These are phyloP conservation scores for Malus hybrid DNA, from an alignment of 331 rosid species.

Conservation along the genomic window DNA sequence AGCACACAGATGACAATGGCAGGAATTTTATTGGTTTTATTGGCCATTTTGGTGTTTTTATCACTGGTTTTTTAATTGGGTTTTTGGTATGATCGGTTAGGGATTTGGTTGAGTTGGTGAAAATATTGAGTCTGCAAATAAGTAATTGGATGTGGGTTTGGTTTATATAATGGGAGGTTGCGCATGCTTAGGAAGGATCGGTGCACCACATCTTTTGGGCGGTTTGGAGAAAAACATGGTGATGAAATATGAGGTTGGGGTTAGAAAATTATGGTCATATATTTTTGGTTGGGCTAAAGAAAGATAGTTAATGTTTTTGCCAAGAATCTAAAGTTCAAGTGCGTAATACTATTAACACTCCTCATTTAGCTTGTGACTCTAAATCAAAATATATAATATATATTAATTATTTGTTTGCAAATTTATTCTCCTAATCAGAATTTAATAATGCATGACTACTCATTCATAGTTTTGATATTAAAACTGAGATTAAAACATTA, in stretches of 20 bases:
- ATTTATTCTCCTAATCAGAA: too few relatives aligned
- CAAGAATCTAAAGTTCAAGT: not conserved
- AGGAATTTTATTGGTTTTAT: not conserved
- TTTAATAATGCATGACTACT: too few relatives aligned
- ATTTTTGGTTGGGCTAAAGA: not conserved
- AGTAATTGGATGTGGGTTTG: not conserved
- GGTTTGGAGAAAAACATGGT: conserved; percentile 10
- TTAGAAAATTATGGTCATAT: not conserved
- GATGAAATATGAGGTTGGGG: conserved; percentile 1
- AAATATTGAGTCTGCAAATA: not conserved
- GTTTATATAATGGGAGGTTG: not conserved
- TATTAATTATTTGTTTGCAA: too few relatives aligned
- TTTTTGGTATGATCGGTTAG: not conserved
- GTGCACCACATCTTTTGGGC: not conserved
- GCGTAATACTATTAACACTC: too few relatives aligned
- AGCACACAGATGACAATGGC: not conserved
- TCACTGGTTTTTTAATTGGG: not conserved
- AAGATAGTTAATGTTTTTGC: not conserved
- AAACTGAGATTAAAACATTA: too few relatives aligned
- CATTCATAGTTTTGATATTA: too few relatives aligned
- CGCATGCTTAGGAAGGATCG: not conserved
- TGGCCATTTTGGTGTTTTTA: not conserved
- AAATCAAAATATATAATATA: too few relatives aligned
- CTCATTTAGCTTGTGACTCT: too few relatives aligned
- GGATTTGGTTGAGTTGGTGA: not conserved